Conservation (phyloP, 257 asterid species). For the Nicotiana knightiana region DNA sequence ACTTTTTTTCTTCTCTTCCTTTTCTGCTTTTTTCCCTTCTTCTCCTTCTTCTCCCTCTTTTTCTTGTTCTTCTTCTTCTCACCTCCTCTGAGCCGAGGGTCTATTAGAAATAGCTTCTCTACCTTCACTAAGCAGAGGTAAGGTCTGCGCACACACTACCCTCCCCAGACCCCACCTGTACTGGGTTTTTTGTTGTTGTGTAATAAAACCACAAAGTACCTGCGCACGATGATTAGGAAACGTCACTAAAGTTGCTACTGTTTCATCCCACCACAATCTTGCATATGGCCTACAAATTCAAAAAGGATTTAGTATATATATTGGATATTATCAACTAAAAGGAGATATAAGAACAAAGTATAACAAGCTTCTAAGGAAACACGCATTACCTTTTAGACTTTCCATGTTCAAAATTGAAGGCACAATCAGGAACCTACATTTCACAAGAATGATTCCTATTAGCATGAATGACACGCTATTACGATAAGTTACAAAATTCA, state of each 20-base stretch:
- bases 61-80: too few species aligned
- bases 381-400: constrained; percentile 45
- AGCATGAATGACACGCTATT: background rate
- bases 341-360: background rate
- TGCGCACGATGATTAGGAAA: constrained; percentile 42
- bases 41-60: too few species aligned
- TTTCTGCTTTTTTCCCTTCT: too few species aligned
- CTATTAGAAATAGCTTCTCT: too few species aligned
- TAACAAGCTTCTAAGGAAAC: background rate
- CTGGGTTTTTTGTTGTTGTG: background rate
- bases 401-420: constrained; percentile 46
- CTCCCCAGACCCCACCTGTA: too few species aligned
- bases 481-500: background rate
- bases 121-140: too few species aligned
- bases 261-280: constrained; percentile 96
- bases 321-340: background rate
- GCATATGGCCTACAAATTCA: constrained; percentile 46
- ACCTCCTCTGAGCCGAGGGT: too few species aligned
- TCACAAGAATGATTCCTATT: background rate
- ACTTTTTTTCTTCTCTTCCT: too few species aligned
- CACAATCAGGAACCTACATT: constrained; percentile 48
- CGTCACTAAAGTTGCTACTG: constrained; percentile 68
- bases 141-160: too few species aligned
- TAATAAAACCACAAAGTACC: constrained; percentile 8
- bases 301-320: background rate